Evolutionary conservation across 768 basidiomycete genomes (phyloP), one percentile per base, ranked within the genome.

Genomic region (Fomitopsis pulvina): DNA sequence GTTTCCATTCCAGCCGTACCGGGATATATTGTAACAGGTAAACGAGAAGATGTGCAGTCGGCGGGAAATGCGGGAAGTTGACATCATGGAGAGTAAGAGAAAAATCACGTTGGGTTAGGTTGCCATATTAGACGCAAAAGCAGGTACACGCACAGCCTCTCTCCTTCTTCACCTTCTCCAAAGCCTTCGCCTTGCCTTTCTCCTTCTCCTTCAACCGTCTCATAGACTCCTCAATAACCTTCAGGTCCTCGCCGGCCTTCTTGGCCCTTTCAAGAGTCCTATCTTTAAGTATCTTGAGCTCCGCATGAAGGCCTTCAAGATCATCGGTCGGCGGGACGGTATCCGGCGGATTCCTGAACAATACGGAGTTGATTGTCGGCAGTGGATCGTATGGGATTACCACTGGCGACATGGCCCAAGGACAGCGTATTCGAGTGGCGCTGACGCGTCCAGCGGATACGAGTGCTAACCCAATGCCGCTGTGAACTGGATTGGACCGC

Each of bases 201-300:
- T 80, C 84, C 65, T 78, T 82, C 69, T 88, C 87, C 68, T 79
- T 85, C 69, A 88, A 76, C 52, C 79, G 76, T 47, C 79, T 78
- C 78, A 87, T 82, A 43, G 83, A 84, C 66, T 85, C 87, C 54
- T 86, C 80, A 57, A 91, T 81, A 47, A 78, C 74, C 62, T 74
- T 78, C 57, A 87, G 68, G 72, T 91, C 88, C 60, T 85, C 80
- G 27, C 76, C 77, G 0, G 87, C 89, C 71, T 87, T 89, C 72
- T 76, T 81, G 34, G 74, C 78, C 57, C 85, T 76, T 53, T 83
- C 82, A 41, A 80, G 58, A 6, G 79, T 75, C 60, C 69, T 71
- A 57, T 76, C 70, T 58, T 73, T 77, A 46, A 84, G 66, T 42
- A 68, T 53, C 52, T 64, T 69, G 41, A 92, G 78, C 63, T 90